Base-by-base conservation (phyloP, 108 stramenopile species). In the Parietichytrium sp. region DNA sequence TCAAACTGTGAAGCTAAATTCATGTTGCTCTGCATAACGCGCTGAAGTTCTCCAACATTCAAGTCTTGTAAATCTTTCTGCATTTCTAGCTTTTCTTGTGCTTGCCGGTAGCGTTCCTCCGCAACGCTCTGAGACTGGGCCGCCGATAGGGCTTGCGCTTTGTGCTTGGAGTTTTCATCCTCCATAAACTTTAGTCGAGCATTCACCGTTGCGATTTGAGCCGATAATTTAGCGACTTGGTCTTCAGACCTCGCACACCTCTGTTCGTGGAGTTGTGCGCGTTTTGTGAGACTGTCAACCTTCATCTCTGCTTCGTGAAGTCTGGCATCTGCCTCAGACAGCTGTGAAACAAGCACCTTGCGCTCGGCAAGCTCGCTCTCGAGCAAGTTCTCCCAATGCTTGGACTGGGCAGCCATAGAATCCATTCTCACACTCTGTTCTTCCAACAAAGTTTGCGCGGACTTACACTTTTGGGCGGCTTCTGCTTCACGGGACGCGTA, bases 121-220 rank as follows among this genome's bases (percentile, higher is more conserved):
- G 61, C 33, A 72, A 15, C 23, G 61, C 61, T 42, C 61, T 42
- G 61, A 72, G 61, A 33, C 45, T 72, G 61, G 38, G 36, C 61
- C 10, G 61, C 29, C 20, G 36, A n/a, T 23, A 72, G 42, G 6
- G 61, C 61, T 10, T 42, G 61, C 10, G 0, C 61, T 20, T 72
- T 42, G 0, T 33, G 38, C 25, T 7, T 25, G 23, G 36, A n/a
- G 33, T 13, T 38, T 25, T 72, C 20, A 10, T 45, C 33, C 10
- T 20, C 38, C 12, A 42, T 42, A 25, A 42, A 33, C 8, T 72
- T 42, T 13, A 72, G 61, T 15, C 45, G 61, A 10, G 61, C 61
- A 7, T 45, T 36, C 6, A 72, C 10, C 29, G 61, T 45, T n/a
- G 61, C 10, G 16, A 6, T 45, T 45, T 72, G 61, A 7, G 33